Evolutionary conservation across 2,329 filamentous ascomycete genomes (phyloP).

Genomic region (Lachnum nothofagi): DNA sequence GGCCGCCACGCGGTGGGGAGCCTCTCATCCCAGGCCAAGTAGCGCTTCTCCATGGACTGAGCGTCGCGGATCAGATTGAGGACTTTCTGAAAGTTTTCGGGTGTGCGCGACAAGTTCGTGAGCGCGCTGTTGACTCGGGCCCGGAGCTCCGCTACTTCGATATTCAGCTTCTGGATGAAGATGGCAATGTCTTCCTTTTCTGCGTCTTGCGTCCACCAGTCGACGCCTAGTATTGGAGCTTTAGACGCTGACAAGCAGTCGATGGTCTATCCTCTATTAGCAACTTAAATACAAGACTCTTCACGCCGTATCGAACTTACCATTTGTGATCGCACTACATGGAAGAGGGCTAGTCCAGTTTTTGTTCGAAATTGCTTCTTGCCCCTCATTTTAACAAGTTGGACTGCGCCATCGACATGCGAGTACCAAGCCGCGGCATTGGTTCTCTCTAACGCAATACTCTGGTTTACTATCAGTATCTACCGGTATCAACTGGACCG

Average conservation of each 20-base stretch:
- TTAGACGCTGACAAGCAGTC: constrained; percentile 52
- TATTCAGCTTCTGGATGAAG: constrained; percentile 40
- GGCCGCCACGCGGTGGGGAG: constrained; percentile 48
- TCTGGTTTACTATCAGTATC: constrained; percentile 29
- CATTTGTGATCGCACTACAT: constrained; percentile 57
- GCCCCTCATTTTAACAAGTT: constrained; percentile 54
- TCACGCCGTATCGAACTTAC: constrained; percentile 34
- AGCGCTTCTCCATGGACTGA: constrained; percentile 49
- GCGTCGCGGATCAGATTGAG: constrained; percentile 48
- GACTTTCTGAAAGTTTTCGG: constrained; percentile 48
- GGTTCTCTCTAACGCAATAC: constrained; percentile 47
- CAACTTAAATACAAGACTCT: constrained; percentile 37
- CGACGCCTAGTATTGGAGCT: constrained; percentile 47
- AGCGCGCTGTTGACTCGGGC: constrained; percentile 49
- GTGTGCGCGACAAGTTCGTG: constrained; percentile 40
- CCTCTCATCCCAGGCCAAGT: constrained; percentile 46
- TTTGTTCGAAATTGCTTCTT: constrained; percentile 50
- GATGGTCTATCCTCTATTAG: constrained; percentile 53
- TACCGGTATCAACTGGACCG: background rate
- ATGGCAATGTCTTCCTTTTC: constrained; percentile 47
- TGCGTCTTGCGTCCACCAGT: constrained; percentile 57
- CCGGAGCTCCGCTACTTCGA: constrained; percentile 52
- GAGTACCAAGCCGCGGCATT: constrained; percentile 57
- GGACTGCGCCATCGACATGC: constrained; percentile 60
- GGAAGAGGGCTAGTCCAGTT: constrained; percentile 51